Evolutionary conservation across 1,284 basidiomycete genomes (phyloP), one percentile per base, ranked within the genome.

Genomic region (Trametes pubescens): DNA sequence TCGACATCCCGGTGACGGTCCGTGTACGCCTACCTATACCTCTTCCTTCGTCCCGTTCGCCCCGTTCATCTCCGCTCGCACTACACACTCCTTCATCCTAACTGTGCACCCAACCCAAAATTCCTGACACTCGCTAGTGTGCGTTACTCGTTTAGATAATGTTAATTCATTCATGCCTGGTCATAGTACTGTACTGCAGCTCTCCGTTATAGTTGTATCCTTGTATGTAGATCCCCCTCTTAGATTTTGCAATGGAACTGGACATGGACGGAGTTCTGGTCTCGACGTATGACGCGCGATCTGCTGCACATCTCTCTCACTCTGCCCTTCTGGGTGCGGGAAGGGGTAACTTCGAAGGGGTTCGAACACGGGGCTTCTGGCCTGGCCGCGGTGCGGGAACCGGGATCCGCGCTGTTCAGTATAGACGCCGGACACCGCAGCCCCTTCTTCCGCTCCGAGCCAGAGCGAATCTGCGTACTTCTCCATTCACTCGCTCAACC

Each of bases 1-100:
- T 66, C 64, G 57, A 55, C 65, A 53, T 68, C 67, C 64, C 67
- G 67, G 64, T 68, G 64, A 65, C 67, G 62, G 57, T 59, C 57
- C 53, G n/a, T 40, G 10, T 34, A n/a, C 32, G 38, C 58, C 34
- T 53, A 10, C 13, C 26, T 24, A 38, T 26, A 38, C 26, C 6
- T 26, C 26, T 40, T 55, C 40, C 54, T 54, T 21, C 26, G 51
- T 57, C 43, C 53, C 26, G 26, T 47, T 52, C 54, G 16, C 58
- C 57, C 43, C 55, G 51, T 60, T 46, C 53, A 54, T 59, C 52
- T 54, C 40, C 34, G 16, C 18, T 34, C 8, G 56, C 64, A 59
- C 59, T 55, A 56, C 53, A 61, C 66, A 46, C 37, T 63, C 63
- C n/a, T 63, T 61, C 53, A 48, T 52, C 58, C 13, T 43, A 54